These are phyloP conservation scores for Zoysia pacifica DNA, from an alignment of 176 grass and related monocot species.

Conservation along the genomic window DNA sequence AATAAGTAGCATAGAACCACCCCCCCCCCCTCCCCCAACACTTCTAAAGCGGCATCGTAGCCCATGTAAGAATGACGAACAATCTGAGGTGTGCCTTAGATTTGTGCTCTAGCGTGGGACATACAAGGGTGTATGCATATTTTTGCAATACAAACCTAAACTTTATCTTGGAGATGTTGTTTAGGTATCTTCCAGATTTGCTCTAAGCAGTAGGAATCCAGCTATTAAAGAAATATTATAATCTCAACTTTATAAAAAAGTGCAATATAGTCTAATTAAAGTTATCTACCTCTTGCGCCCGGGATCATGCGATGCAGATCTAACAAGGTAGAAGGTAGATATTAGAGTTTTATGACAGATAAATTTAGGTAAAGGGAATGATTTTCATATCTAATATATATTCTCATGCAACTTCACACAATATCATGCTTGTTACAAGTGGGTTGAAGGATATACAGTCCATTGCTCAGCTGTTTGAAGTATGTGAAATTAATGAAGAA, in stretches of 20 bases:
- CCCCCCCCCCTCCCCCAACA: too few relatives aligned
- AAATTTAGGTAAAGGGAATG: neutral
- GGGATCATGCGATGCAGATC: neutral
- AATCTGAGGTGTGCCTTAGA: too few relatives aligned
- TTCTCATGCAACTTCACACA: neutral
- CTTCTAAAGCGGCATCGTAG: too few relatives aligned
- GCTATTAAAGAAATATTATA: neutral
- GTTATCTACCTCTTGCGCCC: neutral
- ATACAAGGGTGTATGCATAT: neutral
- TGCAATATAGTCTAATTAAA: neutral
- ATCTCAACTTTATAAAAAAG: neutral
- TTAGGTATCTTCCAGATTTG: neutral
- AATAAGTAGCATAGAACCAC: neutral
- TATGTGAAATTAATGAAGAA: constrained; percentile 7
- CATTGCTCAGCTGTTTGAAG: neutral
- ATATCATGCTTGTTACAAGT: neutral
- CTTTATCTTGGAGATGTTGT: neutral
- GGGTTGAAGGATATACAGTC: neutral
- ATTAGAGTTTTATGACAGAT: neutral
- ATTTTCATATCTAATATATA: neutral
- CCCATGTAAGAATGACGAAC: too few relatives aligned
- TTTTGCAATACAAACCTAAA: neutral
- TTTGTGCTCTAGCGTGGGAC: too few relatives aligned
- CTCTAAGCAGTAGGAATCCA: neutral
- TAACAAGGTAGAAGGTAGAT: neutral